Evolutionary conservation across 2,329 filamentous ascomycete species (phyloP), one percentile per base, ranked within the genome.

Genomic region (Magnaporthiopsis poae): DNA sequence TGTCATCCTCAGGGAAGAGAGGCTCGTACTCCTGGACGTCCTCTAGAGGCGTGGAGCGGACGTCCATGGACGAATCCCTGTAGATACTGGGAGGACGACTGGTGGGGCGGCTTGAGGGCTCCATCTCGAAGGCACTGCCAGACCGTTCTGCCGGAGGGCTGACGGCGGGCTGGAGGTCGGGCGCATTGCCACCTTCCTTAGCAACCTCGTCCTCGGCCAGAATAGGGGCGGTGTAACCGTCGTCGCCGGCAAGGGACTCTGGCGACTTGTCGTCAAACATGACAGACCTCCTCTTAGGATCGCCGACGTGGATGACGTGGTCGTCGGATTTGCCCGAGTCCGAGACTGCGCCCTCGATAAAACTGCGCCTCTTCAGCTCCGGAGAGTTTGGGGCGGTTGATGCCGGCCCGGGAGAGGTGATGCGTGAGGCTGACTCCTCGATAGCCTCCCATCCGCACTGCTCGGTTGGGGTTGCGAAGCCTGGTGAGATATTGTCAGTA

Each of bases 21-120:
- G 95, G 95, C 75, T 98, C 94, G 73, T 98, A 98, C 75, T 98
- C 93, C 72, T 93, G 89, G 5, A 96, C 90, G 73, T 96, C 90
- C 72, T 96, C 92, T 11, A 96, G 80, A 5, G 90, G 91, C 3
- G 89, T 92, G 61, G 86, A 78, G 73, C 79, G 78, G 76, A 88
- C 75, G 76, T 88, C 81, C 66, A 79, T 78, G 8, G 62, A 64
- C 5, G 82, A 78, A 62, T 79, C 81, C 69, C 83, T 86, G 74
- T 88, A 86, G 60, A 88, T 80, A 74, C 89, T 92, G 68, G 83
- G 83, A 5, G 85, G 80, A 52, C 70, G 70, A 56, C 69, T 69
- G 15, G 60, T 63, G n/a, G 68, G 66, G 11, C 67, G 68, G 60
- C 68, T 69, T 5, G 65, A 65, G 11, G 68, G 69, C 11, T 84